phyloP scores from a whole-genome alignment of 2,329 filamentous ascomycete genomes.

The Aureobasidium musti region DNA sequence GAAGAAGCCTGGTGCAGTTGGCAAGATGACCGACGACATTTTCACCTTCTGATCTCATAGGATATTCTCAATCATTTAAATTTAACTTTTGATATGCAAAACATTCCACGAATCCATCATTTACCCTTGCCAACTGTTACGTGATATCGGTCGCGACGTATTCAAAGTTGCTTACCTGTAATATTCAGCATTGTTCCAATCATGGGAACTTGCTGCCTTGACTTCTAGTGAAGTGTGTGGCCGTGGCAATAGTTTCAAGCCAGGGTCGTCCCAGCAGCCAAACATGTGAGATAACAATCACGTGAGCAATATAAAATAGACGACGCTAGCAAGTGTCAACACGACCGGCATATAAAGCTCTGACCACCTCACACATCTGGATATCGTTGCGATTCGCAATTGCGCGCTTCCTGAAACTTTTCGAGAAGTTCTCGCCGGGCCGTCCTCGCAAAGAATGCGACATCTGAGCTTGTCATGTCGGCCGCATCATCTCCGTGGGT shows the following conservation, averaged over 20 bases:
- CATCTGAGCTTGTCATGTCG: not conserved
- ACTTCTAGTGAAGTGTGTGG: not conserved
- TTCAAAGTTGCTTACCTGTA: too few species aligned
- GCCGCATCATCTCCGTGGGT: not conserved
- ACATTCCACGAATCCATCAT: not conserved
- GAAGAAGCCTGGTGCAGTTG: slow-evolving; percentile 84
- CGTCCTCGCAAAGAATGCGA: slow-evolving; percentile 1
- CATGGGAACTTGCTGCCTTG: not conserved
- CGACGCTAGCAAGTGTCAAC: not conserved
- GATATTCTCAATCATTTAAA: too few species aligned
- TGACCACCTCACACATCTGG: not conserved
- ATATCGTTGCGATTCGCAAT: slow-evolving; percentile 1
- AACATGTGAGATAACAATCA: not conserved
- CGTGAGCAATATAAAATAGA: not conserved
- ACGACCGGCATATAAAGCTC: slow-evolving; percentile 3
- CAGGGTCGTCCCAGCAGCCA: not conserved
- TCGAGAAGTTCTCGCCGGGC: not conserved
- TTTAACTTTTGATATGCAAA: too few species aligned
- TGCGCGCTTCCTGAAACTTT: slow-evolving; percentile 26
- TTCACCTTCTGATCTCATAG: slow-evolving; percentile 77
- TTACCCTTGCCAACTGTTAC: not conserved
- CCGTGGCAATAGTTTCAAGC: too few species aligned
- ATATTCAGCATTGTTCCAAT: too few species aligned
- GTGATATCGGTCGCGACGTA: not conserved
- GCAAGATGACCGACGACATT: slow-evolving; percentile 94